Conservation (phyloP, 176 grass and related monocot species). For the Eragrostis nindensis region DNA sequence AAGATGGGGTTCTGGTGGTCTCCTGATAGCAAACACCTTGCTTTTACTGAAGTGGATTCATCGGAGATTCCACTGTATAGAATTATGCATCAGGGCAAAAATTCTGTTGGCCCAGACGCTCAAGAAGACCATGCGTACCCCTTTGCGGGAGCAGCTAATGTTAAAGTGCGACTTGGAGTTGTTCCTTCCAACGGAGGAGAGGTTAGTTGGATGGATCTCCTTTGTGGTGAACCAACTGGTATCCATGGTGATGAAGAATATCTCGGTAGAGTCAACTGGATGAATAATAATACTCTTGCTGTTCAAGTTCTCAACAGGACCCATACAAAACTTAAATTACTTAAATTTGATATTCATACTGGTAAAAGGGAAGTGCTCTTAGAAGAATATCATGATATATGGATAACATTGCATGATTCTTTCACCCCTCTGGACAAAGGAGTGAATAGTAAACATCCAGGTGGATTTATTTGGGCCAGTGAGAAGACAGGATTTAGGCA, state of each 20-base stretch:
- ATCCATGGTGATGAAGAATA: constrained; percentile 77
- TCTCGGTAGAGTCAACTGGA: constrained; percentile 95
- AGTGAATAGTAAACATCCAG: constrained; percentile 64
- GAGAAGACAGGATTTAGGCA: constrained; percentile 97
- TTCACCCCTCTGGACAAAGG: constrained; percentile 86
- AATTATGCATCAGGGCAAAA: constrained; percentile 99
- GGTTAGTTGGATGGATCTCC: constrained; percentile 93
- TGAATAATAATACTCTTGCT: constrained; percentile 74
- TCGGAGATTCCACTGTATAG: constrained; percentile 90
- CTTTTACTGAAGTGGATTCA: constrained; percentile 93
- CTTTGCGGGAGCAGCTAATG: constrained; percentile 93
- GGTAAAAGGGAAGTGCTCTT: constrained; percentile 77
- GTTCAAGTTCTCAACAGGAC: constrained; percentile 90
- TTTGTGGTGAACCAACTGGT: constrained; percentile 64
- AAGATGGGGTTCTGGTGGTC: constrained; percentile 99
- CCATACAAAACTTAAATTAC: constrained; percentile 87
- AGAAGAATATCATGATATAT: constrained; percentile 74
- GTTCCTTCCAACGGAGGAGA: constrained; percentile 74
- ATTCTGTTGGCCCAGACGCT: constrained; percentile 73
- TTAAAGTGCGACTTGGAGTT: constrained; percentile 86
- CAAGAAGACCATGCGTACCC: constrained; percentile 98
- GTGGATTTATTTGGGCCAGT: constrained; percentile 95
- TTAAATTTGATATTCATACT: constrained; percentile 82
- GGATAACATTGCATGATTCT: constrained; percentile 96
- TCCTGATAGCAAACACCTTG: constrained; percentile 87